A percentile compares a stretch with the other conserved stretches of the same genome.
These are phyloP conservation scores for Komagataella phaffii DNA, from an alignment of 805 yeast genomes.

Conservation along the genomic window DNA sequence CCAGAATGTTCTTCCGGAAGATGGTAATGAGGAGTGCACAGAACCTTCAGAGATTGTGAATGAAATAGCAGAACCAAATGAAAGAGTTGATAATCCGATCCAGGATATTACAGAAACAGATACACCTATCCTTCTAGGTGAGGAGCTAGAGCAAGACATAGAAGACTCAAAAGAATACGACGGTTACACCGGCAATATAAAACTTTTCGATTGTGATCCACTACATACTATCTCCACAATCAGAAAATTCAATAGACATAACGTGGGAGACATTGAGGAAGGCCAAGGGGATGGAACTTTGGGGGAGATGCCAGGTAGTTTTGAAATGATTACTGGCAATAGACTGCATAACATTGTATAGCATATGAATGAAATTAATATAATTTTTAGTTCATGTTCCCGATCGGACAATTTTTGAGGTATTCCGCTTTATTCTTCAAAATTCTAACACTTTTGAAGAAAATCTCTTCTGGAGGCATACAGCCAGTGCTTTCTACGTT, in stretches of 20 bases:
- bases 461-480: slow-evolving; percentile 93
- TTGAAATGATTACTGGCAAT: slow-evolving; percentile 1
- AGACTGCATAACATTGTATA: background rate
- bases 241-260: slow-evolving; percentile 6
- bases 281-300: background rate
- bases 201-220: slow-evolving; percentile 22
- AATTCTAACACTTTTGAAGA: slow-evolving; percentile 78
- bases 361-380: background rate
- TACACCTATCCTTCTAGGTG: slow-evolving; percentile 6
- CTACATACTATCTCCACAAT: slow-evolving; percentile 12
- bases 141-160: slow-evolving; percentile 8
- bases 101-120: slow-evolving; percentile 3
- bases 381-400: slow-evolving; percentile 13
- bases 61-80: slow-evolving; percentile 7
- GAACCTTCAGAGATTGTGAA: background rate
- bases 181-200: slow-evolving; percentile 30
- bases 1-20: slow-evolving; percentile 14
- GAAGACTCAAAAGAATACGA: slow-evolving; percentile 15
- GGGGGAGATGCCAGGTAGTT: slow-evolving; percentile 1
- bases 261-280: background rate
- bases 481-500: slow-evolving; percentile 94
- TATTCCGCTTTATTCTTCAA: slow-evolving; percentile 77
- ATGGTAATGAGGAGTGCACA: slow-evolving; percentile 8
- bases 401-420: slow-evolving; percentile 66
- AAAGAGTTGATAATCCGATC: slow-evolving; percentile 4